Evolutionary conservation across 192 early-diverging fungal genomes (phyloP), one percentile per base, ranked within the genome.

Genomic region (Coemansia sp.): DNA sequence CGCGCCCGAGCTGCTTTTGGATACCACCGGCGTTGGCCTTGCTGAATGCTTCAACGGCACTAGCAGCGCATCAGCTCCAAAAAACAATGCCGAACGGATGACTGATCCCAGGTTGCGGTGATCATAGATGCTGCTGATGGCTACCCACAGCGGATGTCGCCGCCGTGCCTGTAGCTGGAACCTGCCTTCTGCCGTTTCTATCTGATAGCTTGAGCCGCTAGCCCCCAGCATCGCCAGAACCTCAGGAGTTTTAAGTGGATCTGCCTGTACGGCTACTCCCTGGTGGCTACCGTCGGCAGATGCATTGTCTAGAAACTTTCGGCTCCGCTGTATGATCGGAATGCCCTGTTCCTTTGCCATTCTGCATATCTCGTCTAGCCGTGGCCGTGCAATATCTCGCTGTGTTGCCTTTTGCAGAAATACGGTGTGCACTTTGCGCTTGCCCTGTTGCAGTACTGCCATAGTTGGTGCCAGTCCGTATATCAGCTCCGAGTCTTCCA

Each of bases 51-150:
- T 33, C 36, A 46, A 28, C 33, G 54, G 23, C 20, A 61, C 30
- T 19, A 79, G 10, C 13, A 74, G 30, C 1, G 63, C 71, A 33
- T 75, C 72, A 5, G 60, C 63, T n/a, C 78, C 78, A 64, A 80
- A 75, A 45, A 65, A 80, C 57, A 70, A 21, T 13, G 72, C 71
- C 35, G 78, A 64, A 39, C 78, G 59, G 14, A 78, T 41, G 5
- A 70, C 67, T 20, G 74, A 78, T 6, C 74, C 74, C 15, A 78
- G 38, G 39, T 78, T 78, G 31, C 49, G 59, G 33, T 44, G 36
- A 21, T 78, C 74, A 50, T 78, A 68, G 21, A 78, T 62, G 13
- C 55, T 35, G 39, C 67, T 59, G 21, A 66, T 47, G 31, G 14
- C 52, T 20, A 78, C 28, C 55, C 63, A 67, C 21, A 78, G 60